These are phyloP conservation scores for Tuber brumale DNA, from an alignment of 495 filamentous ascomycete genomes.

Conservation along the genomic window DNA sequence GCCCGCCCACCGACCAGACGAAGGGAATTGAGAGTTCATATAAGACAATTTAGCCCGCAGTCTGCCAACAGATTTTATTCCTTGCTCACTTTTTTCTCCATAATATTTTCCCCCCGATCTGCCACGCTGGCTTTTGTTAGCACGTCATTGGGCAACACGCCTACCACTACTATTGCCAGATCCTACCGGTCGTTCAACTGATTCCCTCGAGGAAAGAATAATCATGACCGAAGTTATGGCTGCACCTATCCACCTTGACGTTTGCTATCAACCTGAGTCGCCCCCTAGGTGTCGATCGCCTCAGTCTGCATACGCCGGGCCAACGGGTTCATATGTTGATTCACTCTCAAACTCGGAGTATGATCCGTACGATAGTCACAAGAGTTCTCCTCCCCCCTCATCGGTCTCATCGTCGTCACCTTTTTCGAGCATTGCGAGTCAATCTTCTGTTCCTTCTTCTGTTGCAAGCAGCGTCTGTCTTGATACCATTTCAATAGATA, in stretches of 20 bases:
- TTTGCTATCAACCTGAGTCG: constrained; percentile 31
- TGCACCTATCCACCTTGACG: constrained; percentile 35
- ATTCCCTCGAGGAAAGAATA: background rate
- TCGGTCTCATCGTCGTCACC: constrained; percentile 37
- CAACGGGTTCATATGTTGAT: constrained; percentile 18
- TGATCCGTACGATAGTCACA: constrained; percentile 26
- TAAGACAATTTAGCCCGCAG: background rate
- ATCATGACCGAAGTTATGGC: constrained; percentile 39
- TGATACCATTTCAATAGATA: constrained; percentile 28
- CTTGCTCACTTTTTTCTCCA: background rate
- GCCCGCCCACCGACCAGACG: background rate
- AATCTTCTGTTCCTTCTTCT: constrained; percentile 35
- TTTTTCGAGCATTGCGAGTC: constrained; percentile 34
- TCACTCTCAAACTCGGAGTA: constrained; percentile 30
- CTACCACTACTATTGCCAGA: background rate
- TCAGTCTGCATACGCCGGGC: constrained; percentile 27
- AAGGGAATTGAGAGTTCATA: background rate
- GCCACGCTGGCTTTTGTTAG: background rate
- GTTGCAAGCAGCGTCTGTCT: constrained; percentile 40
- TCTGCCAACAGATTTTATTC: background rate
- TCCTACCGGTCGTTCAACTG: background rate
- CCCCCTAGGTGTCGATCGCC: constrained; percentile 38
- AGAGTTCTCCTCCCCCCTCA: constrained; percentile 32
- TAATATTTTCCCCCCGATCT: background rate
- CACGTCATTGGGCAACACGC: background rate